phyloP scores from a whole-genome alignment of 768 basidiomycete species.

The Sarcomyxa edulis region DNA sequence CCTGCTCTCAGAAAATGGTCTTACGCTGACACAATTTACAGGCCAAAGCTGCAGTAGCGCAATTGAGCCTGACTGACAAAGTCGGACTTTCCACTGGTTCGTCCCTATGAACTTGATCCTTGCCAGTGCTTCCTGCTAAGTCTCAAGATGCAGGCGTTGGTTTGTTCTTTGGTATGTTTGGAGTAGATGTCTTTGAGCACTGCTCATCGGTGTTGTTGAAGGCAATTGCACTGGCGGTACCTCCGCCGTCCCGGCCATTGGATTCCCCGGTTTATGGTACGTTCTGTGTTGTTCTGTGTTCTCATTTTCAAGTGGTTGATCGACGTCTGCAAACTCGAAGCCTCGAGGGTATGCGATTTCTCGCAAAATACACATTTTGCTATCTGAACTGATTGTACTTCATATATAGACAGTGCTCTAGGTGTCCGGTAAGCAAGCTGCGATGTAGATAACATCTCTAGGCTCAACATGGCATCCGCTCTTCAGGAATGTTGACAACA shows the following conservation, averaged over 20 bases:
- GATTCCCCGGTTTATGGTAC: conserved; percentile 4
- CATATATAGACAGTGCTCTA: conserved; percentile 3
- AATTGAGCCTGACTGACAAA: neutral
- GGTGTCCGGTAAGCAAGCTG: no score
- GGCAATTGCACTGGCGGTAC: conserved; percentile 6
- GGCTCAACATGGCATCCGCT: no score
- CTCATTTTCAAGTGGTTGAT: neutral
- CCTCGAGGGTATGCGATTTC: no score
- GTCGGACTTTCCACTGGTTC: conserved; percentile 3
- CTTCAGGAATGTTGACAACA: conserved; percentile 4
- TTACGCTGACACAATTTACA: neutral
- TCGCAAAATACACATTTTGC: no score
- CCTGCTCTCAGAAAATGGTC: neutral
- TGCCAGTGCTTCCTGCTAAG: neutral
- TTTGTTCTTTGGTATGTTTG: conserved; percentile 2
- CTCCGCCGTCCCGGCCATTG: neutral
- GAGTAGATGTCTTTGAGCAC: neutral
- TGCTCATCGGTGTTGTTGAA: neutral
- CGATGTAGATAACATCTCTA: no score
- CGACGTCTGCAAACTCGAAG: no score
- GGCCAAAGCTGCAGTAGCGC: neutral
- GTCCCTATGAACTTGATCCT: neutral
- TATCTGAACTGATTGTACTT: no score
- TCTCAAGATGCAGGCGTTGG: neutral
- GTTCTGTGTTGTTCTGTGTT: neutral